Conservation (phyloP, 805 yeast species). For the Saccharomycopsis schoenii region DNA sequence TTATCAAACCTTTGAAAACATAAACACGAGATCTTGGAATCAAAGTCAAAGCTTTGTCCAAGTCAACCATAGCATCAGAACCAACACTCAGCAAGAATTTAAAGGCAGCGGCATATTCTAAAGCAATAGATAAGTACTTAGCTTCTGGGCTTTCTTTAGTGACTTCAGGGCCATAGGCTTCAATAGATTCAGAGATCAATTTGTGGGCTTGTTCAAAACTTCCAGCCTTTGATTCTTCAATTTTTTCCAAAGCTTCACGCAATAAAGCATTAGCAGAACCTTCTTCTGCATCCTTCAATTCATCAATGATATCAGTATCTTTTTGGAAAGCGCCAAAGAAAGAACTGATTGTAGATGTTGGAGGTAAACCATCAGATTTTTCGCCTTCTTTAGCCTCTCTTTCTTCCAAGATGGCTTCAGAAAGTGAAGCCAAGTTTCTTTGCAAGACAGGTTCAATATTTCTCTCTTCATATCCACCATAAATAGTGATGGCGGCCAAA, state of each 20-base stretch:
- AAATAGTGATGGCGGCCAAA: slow-evolving; percentile 77
- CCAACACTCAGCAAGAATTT: slow-evolving; percentile 72
- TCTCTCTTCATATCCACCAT: slow-evolving; percentile 74
- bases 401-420: slow-evolving; percentile 61
- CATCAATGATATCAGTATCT: slow-evolving; percentile 40
- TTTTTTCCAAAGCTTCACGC: slow-evolving; percentile 50
- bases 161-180: slow-evolving; percentile 28
- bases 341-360: slow-evolving; percentile 74
- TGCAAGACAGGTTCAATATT: slow-evolving; percentile 75
- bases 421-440: slow-evolving; percentile 72
- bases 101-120: slow-evolving; percentile 77
- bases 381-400: slow-evolving; percentile 32
- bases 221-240: slow-evolving; percentile 34
- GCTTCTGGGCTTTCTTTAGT: slow-evolving; percentile 23
- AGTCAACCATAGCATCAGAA: slow-evolving; percentile 48
- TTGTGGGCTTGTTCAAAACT: slow-evolving; percentile 31
- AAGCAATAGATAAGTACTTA: slow-evolving; percentile 53
- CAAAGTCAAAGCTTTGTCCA: slow-evolving; percentile 55
- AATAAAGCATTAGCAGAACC: slow-evolving; percentile 58
- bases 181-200: slow-evolving; percentile 46
- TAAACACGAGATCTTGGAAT: slow-evolving; percentile 74
- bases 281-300: slow-evolving; percentile 40
- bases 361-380: slow-evolving; percentile 40
- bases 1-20: slow-evolving; percentile 70
- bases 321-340: slow-evolving; percentile 79